Evolutionary conservation across 2,329 filamentous ascomycete species (phyloP).

Genomic region (Amylocarpus encephaloides): DNA sequence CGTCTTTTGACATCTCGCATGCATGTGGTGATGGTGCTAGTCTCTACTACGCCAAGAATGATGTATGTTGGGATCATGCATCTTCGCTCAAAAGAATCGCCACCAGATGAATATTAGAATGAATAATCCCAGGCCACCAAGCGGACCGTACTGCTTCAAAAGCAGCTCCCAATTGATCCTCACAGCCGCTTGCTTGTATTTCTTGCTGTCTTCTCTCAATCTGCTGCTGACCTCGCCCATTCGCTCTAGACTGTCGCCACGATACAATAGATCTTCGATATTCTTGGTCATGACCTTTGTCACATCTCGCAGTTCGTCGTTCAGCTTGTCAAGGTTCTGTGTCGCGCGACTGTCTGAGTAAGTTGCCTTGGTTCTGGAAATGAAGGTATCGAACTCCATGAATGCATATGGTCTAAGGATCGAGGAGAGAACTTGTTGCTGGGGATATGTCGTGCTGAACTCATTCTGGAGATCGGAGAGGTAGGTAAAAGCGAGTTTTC

Average conservation of each 20-base stretch:
- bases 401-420: slow-evolving; percentile 87
- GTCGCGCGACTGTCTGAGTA: slow-evolving; percentile 89
- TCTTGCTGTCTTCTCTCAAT: slow-evolving; percentile 85
- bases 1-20: too few relatives aligned
- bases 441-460: slow-evolving; percentile 80
- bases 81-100: slow-evolving; percentile 69
- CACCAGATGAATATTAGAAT: slow-evolving; percentile 85
- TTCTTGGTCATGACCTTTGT: slow-evolving; percentile 99
- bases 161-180: slow-evolving; percentile 97
- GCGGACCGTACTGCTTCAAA: slow-evolving; percentile 92
- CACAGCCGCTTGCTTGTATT: slow-evolving; percentile 87
- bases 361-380: slow-evolving; percentile 83
- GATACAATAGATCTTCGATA: slow-evolving; percentile 93
- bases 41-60: too few relatives aligned
- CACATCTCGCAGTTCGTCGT: slow-evolving; percentile 94
- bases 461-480: slow-evolving; percentile 86
- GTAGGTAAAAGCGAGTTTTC: slow-evolving; percentile 98
- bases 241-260: slow-evolving; percentile 87
- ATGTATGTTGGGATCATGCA: too few relatives aligned
- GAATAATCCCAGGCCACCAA: slow-evolving; percentile 74
- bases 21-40: too few relatives aligned
- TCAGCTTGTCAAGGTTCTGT: slow-evolving; percentile 89
- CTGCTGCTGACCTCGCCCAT: slow-evolving; percentile 94
- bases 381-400: slow-evolving; percentile 97
- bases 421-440: slow-evolving; percentile 65